Conservation (phyloP, 331 rosid species). For the Arachis monticola region DNA sequence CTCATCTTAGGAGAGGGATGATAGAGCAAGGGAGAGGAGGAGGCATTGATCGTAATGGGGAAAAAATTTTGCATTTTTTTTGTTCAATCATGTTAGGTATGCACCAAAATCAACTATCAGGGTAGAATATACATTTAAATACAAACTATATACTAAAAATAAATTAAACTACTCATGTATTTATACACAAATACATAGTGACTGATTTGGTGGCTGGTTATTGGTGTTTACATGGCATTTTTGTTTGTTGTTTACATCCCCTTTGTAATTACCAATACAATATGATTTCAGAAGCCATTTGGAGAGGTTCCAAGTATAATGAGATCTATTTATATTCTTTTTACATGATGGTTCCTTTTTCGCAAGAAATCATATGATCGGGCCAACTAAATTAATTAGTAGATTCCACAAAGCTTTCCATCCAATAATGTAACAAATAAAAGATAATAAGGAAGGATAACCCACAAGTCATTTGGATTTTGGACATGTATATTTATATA, state of each 20-base stretch:
- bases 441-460: constrained; percentile 25
- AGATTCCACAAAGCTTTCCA: constrained; percentile 1
- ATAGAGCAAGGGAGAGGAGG: constrained; percentile 23
- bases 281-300: not conserved
- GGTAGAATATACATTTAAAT: too few relatives aligned
- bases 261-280: constrained; percentile 37
- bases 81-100: too few relatives aligned
- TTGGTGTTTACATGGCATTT: too few relatives aligned
- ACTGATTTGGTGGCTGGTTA: too few relatives aligned
- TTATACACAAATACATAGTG: too few relatives aligned
- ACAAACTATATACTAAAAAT: too few relatives aligned
- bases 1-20: not conserved
- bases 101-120: too few relatives aligned
- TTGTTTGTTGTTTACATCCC: not conserved
- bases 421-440: not conserved
- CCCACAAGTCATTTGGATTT: not conserved
- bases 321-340: constrained; percentile 17
- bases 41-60: constrained; percentile 48
- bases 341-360: not conserved
- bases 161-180: too few relatives aligned
- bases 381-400: not conserved
- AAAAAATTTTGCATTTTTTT: not conserved
- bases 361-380: constrained; percentile 25
- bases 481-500: too few relatives aligned
- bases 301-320: constrained; percentile 21